Conservation (phyloP, 2,329 filamentous ascomycete species). For the Amesomyces nigricolor region DNA sequence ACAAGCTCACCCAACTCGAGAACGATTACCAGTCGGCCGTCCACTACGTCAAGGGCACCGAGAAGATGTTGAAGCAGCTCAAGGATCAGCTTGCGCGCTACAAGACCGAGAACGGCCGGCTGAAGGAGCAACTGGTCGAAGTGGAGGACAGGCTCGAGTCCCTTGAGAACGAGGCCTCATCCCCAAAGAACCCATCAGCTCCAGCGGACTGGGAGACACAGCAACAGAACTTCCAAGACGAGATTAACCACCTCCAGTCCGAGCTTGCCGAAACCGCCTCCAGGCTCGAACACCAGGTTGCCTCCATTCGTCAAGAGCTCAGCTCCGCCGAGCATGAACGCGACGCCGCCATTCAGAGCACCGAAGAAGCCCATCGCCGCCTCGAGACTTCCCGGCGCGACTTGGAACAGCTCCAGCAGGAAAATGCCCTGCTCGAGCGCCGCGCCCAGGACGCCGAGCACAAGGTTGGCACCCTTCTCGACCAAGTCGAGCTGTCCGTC, state of each 20-base stretch:
- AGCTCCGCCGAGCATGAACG: slow-evolving; percentile 60
- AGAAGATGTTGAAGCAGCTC: slow-evolving; percentile 98
- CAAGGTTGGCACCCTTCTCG: slow-evolving; percentile 85
- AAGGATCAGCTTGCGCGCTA: slow-evolving; percentile 94
- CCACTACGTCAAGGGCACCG: slow-evolving; percentile 95
- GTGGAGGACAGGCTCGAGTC: slow-evolving; percentile 50
- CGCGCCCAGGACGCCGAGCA: slow-evolving; percentile 86
- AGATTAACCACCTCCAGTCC: slow-evolving; percentile 63
- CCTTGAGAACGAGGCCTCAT: slow-evolving; percentile 34
- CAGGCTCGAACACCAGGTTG: slow-evolving; percentile 66
- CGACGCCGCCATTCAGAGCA: slow-evolving; percentile 55
- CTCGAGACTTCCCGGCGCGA: slow-evolving; percentile 59
- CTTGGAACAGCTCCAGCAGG: slow-evolving; percentile 73
- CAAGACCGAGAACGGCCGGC: slow-evolving; percentile 75
- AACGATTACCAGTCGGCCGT: slow-evolving; percentile 97
- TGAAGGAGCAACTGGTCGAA: slow-evolving; percentile 75
- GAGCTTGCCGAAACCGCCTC: slow-evolving; percentile 61
- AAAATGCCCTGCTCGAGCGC: slow-evolving; percentile 75
- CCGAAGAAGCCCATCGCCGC: slow-evolving; percentile 50
- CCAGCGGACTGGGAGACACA: slow-evolving; percentile 69
- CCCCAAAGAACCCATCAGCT: slow-evolving; percentile 33
- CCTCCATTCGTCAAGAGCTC: slow-evolving; percentile 64
- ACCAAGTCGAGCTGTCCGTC: slow-evolving; percentile 90
- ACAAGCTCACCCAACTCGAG: slow-evolving; percentile 89
- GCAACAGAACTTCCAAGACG: slow-evolving; percentile 58